Base-by-base conservation (phyloP, 306 rosid genomes). In the Prunus mira region DNA sequence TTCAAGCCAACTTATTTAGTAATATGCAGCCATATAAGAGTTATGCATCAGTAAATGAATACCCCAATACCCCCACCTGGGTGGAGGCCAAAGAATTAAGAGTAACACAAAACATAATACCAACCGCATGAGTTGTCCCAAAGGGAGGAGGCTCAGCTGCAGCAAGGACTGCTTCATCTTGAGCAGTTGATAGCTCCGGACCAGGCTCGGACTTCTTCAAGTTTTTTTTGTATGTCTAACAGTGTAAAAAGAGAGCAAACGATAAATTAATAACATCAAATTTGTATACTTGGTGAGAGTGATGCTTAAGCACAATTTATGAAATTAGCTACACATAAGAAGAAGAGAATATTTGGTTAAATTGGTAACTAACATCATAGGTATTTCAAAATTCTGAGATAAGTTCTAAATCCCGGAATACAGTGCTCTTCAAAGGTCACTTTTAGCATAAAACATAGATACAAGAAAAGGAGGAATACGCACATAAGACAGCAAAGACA, bases 211-310 rank as follows among this genome's bases (percentile, higher is more conserved):
- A 49, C 81, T 72, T 81, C 74, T 77, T 88, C 8, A 73, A 68
- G 45, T 73, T 83, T 83, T 94, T 90, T 72, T 72, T 88, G 84
- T 90, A 89, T 0, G 98, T 87, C 98, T 94, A 88, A 28, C 83
- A 74, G 9, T 45, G 77, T 30, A 72, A 64, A 82, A 77, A 3
- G 2, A 67, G 28, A 72, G 51, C 45, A 28, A 72, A 19, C 5
- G 20, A 67, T 20, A 78, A 60, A 58, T 11, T 67, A n/a, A 61
- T 15, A 50, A 19, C 65, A 58, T 52, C 43, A 69, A 45, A 19
- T 13, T 25, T 38, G 15, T 20, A 71, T 17, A 28, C 27, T 8
- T 3, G 47, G 68, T 9, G 9, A 3, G 34, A 65, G n/a, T 41
- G 70, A 67, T 22, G 38, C 27, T 41, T 54, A 20, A n/a, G 22